Base-by-base conservation (phyloP, 306 rosid species). In the Amphicarpaea edgeworthii region DNA sequence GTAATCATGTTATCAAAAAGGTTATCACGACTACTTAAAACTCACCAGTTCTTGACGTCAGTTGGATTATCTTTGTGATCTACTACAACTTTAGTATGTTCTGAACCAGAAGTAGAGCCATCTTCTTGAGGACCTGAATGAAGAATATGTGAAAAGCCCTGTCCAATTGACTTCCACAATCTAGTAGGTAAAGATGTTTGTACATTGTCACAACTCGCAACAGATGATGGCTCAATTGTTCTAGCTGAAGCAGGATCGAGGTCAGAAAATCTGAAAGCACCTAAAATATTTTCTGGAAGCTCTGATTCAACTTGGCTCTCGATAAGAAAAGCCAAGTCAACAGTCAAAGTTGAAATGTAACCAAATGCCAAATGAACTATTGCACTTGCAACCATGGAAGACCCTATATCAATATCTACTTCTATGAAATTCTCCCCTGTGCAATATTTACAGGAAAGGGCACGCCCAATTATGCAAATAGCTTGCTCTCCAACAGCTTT, bases 401-500 rank as follows among this genome's bases (percentile, higher is more conserved):
- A 89, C 65, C 96, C 98, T 68, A 94, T 86, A 79, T 94, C 98
- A 68, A 94, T 83, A 70, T 94, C 98, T 40, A 94, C 93, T 85
- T 94, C 98, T 15, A 94, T n/a, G 75, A 87, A 92, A 85, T 84
- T 86, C 54, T 90, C 95, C 15, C 77, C 72, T 12, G 71, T 20
- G 32, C 83, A 58, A 73, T 90, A 90, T 73, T 81, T 87, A 78
- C 96, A 93, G 47, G 89, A 50, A 70, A 93, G 93, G 71, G 93
- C 82, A 38, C 88, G 97, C 80, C 98, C 97, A 40, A 93, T 88
- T 66, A 93, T 54, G 74, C 97, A 90, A 45, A 94, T 90, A 9
- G 96, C 97, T 82, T 90, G 98, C 85, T 94, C 97, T 41, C 97
- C 97, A 68, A 94, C 91, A 5, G 98, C 93, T 81, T 84, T 90